These are phyloP conservation scores for Pugionium dolabratum DNA, from an alignment of 345 rosid species.

Conservation along the genomic window DNA sequence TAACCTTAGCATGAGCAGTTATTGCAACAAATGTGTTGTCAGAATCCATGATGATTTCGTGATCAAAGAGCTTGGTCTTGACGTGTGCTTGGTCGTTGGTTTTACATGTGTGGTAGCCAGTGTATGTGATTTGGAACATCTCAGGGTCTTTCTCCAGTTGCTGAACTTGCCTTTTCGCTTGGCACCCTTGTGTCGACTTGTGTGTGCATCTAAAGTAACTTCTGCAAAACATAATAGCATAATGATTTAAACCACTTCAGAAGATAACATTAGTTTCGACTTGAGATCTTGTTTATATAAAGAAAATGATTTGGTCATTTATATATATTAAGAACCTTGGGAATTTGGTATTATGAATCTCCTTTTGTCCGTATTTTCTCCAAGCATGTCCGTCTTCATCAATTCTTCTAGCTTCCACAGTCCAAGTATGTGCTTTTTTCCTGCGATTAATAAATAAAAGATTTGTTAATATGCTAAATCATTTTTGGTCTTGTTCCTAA, in stretches of 20 bases:
- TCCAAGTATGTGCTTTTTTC: constrained; percentile 46
- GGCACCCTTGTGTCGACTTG: constrained; percentile 69
- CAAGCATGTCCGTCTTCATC: constrained; percentile 69
- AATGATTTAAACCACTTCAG: constrained; percentile 22
- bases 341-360: constrained; percentile 57
- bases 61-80: constrained; percentile 15
- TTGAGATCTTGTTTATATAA: not conserved
- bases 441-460: constrained; percentile 42
- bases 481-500: not conserved
- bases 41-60: constrained; percentile 26
- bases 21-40: constrained; percentile 15
- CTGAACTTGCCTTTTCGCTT: constrained; percentile 74
- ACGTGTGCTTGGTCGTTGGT: constrained; percentile 24
- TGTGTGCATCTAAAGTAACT: constrained; percentile 84
- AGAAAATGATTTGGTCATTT: not conserved
- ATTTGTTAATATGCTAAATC: not conserved
- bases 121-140: constrained; percentile 56
- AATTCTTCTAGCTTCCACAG: constrained; percentile 33
- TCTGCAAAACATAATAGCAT: constrained; percentile 46
- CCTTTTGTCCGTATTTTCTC: constrained; percentile 95
- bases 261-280: not conserved
- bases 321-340: constrained; percentile 54
- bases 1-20: not conserved
- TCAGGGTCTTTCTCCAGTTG: constrained; percentile 53
- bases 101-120: constrained; percentile 67